These are phyloP conservation scores for Lentinula edodes DNA, from an alignment of 768 basidiomycete species.

Conservation along the genomic window DNA sequence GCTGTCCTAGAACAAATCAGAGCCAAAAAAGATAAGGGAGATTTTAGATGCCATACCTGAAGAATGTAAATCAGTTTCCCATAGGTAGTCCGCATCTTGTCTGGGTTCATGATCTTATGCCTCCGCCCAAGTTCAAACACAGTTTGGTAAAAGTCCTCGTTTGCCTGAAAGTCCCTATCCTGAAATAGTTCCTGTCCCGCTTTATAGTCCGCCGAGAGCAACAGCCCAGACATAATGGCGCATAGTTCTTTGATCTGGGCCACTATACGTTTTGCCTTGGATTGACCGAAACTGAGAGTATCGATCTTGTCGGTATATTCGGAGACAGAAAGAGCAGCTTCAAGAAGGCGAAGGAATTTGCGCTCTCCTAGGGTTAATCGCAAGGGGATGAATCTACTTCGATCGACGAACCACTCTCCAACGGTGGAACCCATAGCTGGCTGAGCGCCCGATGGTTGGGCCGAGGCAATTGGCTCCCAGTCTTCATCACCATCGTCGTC, in stretches of 20 bases:
- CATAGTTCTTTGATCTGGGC: conserved; percentile 84
- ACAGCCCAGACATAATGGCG: conserved; percentile 79
- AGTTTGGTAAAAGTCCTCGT: conserved; percentile 73
- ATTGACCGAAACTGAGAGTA: conserved; percentile 69
- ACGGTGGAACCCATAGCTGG: conserved; percentile 56
- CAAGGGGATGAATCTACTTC: conserved; percentile 75
- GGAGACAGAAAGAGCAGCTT: conserved; percentile 78
- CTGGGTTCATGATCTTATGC: conserved; percentile 90
- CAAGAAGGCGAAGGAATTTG: conserved; percentile 79
- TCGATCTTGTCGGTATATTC: conserved; percentile 92
- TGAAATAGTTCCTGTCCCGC: conserved; percentile 82
- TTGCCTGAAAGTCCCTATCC: conserved; percentile 75
- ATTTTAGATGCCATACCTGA: conserved; percentile 42
- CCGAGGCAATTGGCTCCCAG: conserved; percentile 32
- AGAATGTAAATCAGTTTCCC: conserved; percentile 82
- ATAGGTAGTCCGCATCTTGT: conserved; percentile 87
- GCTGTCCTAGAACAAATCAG: conserved; percentile 54
- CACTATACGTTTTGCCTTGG: conserved; percentile 84
- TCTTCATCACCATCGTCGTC: conserved; percentile 37
- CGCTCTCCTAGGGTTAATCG: conserved; percentile 72
- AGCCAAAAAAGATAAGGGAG: not conserved
- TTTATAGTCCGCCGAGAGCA: conserved; percentile 83
- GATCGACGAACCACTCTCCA: conserved; percentile 83
- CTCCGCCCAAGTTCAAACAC: conserved; percentile 80
- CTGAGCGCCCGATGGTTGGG: conserved; percentile 44